phyloP scores from a whole-genome alignment of 2,329 filamentous ascomycete species.

The Seiridium cupressi region DNA sequence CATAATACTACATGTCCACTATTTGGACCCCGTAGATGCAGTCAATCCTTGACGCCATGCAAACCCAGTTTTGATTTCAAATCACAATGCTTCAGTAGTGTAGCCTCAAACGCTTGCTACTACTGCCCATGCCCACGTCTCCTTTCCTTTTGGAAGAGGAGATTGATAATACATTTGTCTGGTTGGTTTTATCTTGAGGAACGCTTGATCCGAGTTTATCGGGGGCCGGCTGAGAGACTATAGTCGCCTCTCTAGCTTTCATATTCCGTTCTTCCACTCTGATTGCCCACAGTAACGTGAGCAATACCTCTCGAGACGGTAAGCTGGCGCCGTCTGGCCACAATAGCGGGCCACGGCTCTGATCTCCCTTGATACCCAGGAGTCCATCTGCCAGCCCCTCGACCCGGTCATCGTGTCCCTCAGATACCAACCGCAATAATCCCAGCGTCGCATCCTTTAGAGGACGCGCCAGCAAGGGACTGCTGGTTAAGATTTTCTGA shows the following conservation, averaged over 20 bases:
- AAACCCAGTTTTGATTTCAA: neutral
- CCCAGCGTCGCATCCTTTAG: conserved; percentile 71
- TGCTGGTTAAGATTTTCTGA: conserved; percentile 68
- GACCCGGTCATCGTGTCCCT: conserved; percentile 49
- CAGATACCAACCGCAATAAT: conserved; percentile 70
- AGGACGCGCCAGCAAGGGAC: conserved; percentile 72
- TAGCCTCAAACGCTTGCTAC: conserved; percentile 10
- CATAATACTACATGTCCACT: conserved; percentile 1
- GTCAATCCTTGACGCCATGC: conserved; percentile 2
- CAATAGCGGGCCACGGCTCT: conserved; percentile 28
- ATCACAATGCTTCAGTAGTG: conserved; percentile 5
- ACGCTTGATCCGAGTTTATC: conserved; percentile 11
- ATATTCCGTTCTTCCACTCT: conserved; percentile 31
- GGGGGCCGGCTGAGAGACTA: conserved; percentile 12
- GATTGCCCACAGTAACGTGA: conserved; percentile 33
- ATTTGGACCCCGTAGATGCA: conserved; percentile 1
- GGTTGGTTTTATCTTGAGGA: conserved; percentile 10
- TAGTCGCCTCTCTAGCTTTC: conserved; percentile 12
- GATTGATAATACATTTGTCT: conserved; percentile 9
- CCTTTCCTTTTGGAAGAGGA: conserved; percentile 10
- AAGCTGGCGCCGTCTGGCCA: conserved; percentile 34
- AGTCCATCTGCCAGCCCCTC: conserved; percentile 31
- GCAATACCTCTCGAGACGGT: conserved; percentile 33
- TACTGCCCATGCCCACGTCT: neutral
- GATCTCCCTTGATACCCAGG: conserved; percentile 35